Conservation (phyloP, 495 filamentous ascomycete genomes). For the Penicillium macrosclerotiorum region DNA sequence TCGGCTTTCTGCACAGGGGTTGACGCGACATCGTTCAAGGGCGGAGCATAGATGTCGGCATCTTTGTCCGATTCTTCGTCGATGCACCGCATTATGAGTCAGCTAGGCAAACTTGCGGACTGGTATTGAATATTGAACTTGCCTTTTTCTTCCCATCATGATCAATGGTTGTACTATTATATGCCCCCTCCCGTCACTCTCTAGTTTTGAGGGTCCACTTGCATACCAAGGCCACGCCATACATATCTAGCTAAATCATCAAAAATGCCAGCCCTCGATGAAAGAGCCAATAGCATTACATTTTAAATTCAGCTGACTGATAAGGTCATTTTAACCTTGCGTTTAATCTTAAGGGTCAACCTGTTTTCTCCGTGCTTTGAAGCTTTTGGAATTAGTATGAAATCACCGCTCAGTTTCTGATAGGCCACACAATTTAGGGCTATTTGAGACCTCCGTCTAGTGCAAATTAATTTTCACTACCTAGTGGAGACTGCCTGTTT, state of each 20-base stretch:
- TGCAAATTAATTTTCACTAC: too few relatives aligned
- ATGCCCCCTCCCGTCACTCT: too few relatives aligned
- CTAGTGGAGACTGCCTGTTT: too few relatives aligned
- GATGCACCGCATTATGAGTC: neutral
- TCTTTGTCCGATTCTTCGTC: slow-evolving; percentile 2
- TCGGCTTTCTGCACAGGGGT: neutral
- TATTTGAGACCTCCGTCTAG: too few relatives aligned
- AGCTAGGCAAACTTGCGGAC: neutral
- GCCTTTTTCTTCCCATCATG: neutral
- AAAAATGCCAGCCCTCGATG: slow-evolving; percentile 12
- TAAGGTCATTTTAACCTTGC: slow-evolving; percentile 3
- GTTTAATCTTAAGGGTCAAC: neutral
- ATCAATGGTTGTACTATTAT: neutral
- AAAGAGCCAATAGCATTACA: slow-evolving; percentile 1
- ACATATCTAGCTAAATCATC: slow-evolving; percentile 16
- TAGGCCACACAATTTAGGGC: too few relatives aligned
- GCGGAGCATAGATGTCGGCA: neutral
- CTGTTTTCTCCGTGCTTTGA: neutral
- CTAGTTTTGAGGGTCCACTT: neutral
- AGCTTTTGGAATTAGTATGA: neutral
- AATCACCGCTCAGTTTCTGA: slow-evolving; percentile 7
- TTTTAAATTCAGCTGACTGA: neutral
- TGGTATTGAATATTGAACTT: neutral
- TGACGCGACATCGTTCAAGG: neutral
- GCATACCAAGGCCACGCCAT: slow-evolving; percentile 18